phyloP scores from a whole-genome alignment of 305 asterid genomes.

The Fraxinus platypoda region DNA sequence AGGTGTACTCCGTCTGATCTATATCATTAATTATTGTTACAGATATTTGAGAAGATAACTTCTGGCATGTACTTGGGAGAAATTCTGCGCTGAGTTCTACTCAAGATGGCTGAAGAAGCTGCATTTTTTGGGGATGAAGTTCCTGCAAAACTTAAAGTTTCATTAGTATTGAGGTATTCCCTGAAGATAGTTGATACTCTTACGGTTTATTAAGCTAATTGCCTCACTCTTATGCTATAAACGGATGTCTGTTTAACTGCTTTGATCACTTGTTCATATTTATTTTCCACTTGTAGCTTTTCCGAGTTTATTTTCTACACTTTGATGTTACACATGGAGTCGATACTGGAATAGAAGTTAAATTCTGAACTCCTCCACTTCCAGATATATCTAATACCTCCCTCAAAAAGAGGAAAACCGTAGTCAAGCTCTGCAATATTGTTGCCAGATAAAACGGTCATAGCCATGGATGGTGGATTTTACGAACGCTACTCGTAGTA shows the following conservation, averaged over 20 bases:
- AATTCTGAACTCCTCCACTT: conserved; percentile 4
- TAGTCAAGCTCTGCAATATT: conserved; percentile 72
- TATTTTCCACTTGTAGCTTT: not conserved
- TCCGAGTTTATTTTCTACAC: not conserved
- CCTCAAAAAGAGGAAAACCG: conserved; percentile 52
- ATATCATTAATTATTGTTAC: conserved; percentile 7
- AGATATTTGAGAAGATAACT: conserved; percentile 77
- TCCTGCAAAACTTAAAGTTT: conserved; percentile 58
- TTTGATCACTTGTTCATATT: not conserved
- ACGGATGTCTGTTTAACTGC: not conserved
- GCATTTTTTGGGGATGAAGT: conserved; percentile 73
- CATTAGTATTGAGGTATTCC: conserved; percentile 57
- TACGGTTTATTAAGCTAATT: not conserved
- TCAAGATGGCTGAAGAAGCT: conserved; percentile 46
- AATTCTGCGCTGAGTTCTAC: conserved; percentile 66
- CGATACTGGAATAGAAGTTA: not conserved
- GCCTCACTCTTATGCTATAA: not conserved
- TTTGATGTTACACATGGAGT: not conserved
- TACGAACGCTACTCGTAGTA: conserved; percentile 73
- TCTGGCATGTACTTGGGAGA: conserved; percentile 96
- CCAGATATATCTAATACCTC: conserved; percentile 60
- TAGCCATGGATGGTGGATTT: conserved; percentile 85
- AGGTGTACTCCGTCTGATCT: no score
- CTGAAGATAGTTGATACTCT: not conserved
- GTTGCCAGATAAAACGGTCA: conserved; percentile 51